These are phyloP conservation scores for Metarhizium anisopliae DNA, from an alignment of 2,329 filamentous ascomycete species.

Conservation along the genomic window DNA sequence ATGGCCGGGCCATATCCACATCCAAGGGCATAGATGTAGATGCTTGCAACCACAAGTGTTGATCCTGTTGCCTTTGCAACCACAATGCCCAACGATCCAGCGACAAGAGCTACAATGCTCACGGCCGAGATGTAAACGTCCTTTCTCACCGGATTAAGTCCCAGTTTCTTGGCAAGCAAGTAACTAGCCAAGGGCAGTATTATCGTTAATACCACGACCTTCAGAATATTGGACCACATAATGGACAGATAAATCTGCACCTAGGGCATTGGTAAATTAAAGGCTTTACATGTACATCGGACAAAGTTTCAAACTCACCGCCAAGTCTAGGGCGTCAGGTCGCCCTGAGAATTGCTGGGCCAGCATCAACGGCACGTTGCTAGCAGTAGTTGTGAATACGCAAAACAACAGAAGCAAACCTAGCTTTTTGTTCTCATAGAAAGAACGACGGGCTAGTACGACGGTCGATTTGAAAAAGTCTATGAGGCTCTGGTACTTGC, in stretches of 20 bases:
- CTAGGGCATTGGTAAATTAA: neutral
- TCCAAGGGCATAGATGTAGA: neutral
- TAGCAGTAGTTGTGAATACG: neutral
- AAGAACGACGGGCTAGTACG: neutral
- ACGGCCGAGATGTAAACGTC: neutral
- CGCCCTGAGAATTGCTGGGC: neutral
- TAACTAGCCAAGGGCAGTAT: neutral
- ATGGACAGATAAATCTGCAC: neutral
- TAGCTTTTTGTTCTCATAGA: neutral
- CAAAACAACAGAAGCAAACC: neutral
- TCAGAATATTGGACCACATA: neutral
- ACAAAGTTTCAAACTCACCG: neutral
- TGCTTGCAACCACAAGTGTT: neutral
- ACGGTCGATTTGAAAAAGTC: neutral
- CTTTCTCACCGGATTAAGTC: neutral
- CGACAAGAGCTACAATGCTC: neutral
- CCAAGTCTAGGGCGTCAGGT: neutral
- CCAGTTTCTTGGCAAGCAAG: neutral
- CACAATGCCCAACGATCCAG: neutral
- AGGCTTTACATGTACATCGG: neutral
- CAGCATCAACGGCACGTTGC: neutral
- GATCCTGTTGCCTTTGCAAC: neutral
- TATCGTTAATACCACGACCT: neutral
- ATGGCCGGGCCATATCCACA: neutral
- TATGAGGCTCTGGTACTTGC: too few relatives aligned